Evolutionary conservation across 1,284 basidiomycete species (phyloP), one percentile per base, ranked within the genome.

Genomic region (Sphagnurus paluster): DNA sequence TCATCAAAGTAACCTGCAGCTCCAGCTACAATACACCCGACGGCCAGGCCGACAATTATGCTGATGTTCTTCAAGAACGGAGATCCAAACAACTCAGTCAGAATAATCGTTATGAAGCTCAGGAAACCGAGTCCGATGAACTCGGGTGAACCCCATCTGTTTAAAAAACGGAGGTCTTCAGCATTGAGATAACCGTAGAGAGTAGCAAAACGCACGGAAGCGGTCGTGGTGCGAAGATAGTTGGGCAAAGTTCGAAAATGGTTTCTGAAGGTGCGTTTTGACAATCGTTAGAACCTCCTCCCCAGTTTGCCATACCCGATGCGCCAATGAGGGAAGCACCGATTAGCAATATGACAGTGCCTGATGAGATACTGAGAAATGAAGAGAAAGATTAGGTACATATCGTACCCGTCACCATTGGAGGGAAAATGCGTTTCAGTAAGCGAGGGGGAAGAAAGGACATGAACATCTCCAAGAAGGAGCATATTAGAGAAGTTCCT

Each of bases 101-200:
- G 61, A 53, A 93, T 76, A 56, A 93, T 91, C 5, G 80, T 79
- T 40, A 84, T 61, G 66, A 93, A 93, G 0, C 83, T 84, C 16
- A 93, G 71, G 74, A 94, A 93, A 0, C 91, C 92, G 25, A 94
- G 79, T 2, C 91, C 89, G 38, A 93, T 84, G 66, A 90, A 91
- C 57, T 90, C 77, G 0, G 88, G 83, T 0, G 85, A 86, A 13
- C 89, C 88, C 86, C 87, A 91, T 28, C 78, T 81, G 48, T 16
- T 30, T 19, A 24, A 28, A 10, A n/a, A n/a, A n/a, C n/a, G n/a
- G n/a, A 17, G 21, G 2, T 6, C 29, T 24, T 45, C 16, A 45
- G 28, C 25, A 13, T 16, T 3, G 2, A 25, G 26, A 20, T 17
- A 13, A n/a, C 11, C n/a, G 8, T 1, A 19, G 24, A 6, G 6